phyloP scores from a whole-genome alignment of 768 basidiomycete species.

The Filobasidium floriforme region DNA sequence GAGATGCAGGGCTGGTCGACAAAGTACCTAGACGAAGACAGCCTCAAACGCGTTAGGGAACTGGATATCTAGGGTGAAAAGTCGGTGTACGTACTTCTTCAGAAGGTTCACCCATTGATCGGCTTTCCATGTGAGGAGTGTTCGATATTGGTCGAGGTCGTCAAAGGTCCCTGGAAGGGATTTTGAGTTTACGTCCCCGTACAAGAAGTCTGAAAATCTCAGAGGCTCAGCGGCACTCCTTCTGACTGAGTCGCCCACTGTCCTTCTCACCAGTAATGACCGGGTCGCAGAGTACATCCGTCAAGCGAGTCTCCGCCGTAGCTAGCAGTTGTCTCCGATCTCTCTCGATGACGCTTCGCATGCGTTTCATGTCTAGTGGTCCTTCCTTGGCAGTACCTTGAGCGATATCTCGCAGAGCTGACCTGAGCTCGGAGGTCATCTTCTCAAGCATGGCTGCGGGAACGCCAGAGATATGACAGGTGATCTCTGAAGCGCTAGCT shows the following conservation, averaged over 20 bases:
- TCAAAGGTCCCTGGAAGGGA: slow-evolving; percentile 66
- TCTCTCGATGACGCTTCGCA: slow-evolving; percentile 73
- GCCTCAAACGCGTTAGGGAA: neutral
- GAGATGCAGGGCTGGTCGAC: slow-evolving; percentile 64
- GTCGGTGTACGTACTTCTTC: slow-evolving; percentile 52
- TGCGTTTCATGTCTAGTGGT: slow-evolving; percentile 83
- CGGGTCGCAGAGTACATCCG: slow-evolving; percentile 32
- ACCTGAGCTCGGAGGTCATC: slow-evolving; percentile 62
- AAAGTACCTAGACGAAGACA: slow-evolving; percentile 57
- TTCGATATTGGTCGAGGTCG: slow-evolving; percentile 65
- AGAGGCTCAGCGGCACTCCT: neutral
- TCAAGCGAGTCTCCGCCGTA: slow-evolving; percentile 38
- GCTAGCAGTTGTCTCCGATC: slow-evolving; percentile 69
- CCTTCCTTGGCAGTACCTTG: slow-evolving; percentile 43
- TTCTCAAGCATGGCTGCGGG: slow-evolving; percentile 69
- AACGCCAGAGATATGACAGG: slow-evolving; percentile 73
- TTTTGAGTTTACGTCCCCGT: slow-evolving; percentile 73
- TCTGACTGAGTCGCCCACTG: neutral
- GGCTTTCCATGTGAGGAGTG: slow-evolving; percentile 63
- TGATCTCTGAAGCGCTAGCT: slow-evolving; percentile 63
- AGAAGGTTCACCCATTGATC: slow-evolving; percentile 65
- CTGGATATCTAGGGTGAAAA: neutral
- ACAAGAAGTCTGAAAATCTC: slow-evolving; percentile 59
- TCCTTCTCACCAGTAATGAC: slow-evolving; percentile 37
- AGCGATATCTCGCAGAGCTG: slow-evolving; percentile 62